These are phyloP conservation scores for Colletotrichum acutatum DNA, from an alignment of 2,329 filamentous ascomycete species.

Conservation along the genomic window DNA sequence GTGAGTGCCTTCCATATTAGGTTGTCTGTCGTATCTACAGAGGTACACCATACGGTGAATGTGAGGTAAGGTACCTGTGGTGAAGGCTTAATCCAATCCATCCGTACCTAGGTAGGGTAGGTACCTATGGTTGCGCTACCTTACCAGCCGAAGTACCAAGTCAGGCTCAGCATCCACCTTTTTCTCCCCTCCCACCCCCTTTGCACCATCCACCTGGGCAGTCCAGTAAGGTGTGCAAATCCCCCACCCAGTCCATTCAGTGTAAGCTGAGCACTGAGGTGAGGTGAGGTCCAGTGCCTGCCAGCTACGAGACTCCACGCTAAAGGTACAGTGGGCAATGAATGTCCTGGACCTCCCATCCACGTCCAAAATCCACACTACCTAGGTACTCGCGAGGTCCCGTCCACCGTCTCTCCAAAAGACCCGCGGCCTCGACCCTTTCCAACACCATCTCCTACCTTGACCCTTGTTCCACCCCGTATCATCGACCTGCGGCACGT, in stretches of 20 bases:
- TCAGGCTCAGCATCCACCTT: slow-evolving; percentile 14
- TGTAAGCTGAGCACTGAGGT: background rate
- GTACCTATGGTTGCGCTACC: slow-evolving; percentile 1
- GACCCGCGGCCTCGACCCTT: slow-evolving; percentile 25
- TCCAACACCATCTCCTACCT: slow-evolving; percentile 31
- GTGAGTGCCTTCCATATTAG: too few species aligned
- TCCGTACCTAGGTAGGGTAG: background rate
- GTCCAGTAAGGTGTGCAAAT: background rate
- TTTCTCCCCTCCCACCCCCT: background rate
- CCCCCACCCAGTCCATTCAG: background rate
- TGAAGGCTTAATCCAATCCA: background rate
- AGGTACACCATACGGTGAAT: background rate
- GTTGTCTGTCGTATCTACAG: background rate
- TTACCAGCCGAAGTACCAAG: slow-evolving; percentile 3
- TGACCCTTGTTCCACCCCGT: slow-evolving; percentile 35
- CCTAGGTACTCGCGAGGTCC: slow-evolving; percentile 6
- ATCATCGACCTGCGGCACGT: slow-evolving; percentile 35
- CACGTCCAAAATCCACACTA: slow-evolving; percentile 9
- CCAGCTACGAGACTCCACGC: too few species aligned
- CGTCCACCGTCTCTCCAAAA: slow-evolving; percentile 25
- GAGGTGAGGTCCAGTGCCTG: too few species aligned
- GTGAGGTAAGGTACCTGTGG: background rate
- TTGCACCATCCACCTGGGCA: background rate
- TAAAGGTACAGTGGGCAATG: background rate
- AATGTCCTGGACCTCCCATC: slow-evolving; percentile 10